Evolutionary conservation across 805 yeast species (phyloP).

Genomic region (Ogataea pignaliae): DNA sequence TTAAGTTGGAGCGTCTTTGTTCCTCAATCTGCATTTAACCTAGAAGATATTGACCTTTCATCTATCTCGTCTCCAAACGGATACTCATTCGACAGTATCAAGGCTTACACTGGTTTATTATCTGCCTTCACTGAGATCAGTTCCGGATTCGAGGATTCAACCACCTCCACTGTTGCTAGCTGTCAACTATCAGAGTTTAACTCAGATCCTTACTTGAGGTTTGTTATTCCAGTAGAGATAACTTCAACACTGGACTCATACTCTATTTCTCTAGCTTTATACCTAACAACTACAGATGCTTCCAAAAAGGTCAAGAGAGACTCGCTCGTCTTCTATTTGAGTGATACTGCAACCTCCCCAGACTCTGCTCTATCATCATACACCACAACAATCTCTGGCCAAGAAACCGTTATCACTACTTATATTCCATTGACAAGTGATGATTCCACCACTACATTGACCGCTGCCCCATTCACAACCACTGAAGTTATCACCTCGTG

Average conservation of each 20-base stretch:
- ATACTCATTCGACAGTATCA: not conserved
- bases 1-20: conserved; percentile 15
- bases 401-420: conserved; percentile 9
- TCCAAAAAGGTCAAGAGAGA: conserved; percentile 12
- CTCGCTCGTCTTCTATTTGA: conserved; percentile 7
- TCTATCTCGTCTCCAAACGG: conserved; percentile 4
- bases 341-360: conserved; percentile 6
- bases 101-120: conserved; percentile 1
- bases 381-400: conserved; percentile 17
- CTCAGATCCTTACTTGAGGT: conserved; percentile 10
- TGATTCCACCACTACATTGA: conserved; percentile 5
- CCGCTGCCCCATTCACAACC: conserved; percentile 10
- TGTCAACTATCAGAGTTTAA: conserved; percentile 9
- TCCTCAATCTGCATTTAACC: conserved; percentile 8
- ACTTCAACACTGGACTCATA: conserved; percentile 14
- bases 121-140: conserved; percentile 1
- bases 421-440: conserved; percentile 1
- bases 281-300: conserved; percentile 4
- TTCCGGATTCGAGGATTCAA: conserved; percentile 5
- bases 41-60: conserved; percentile 1
- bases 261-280: conserved; percentile 5
- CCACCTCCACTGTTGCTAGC: conserved; percentile 1
- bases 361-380: conserved; percentile 14
- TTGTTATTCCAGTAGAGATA: conserved; percentile 4
- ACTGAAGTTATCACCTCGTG: conserved; percentile 11